Evolutionary conservation across 2,329 filamentous ascomycete genomes (phyloP), one percentile per base, ranked within the genome.

Genomic region (Penicillium sumatraense): DNA sequence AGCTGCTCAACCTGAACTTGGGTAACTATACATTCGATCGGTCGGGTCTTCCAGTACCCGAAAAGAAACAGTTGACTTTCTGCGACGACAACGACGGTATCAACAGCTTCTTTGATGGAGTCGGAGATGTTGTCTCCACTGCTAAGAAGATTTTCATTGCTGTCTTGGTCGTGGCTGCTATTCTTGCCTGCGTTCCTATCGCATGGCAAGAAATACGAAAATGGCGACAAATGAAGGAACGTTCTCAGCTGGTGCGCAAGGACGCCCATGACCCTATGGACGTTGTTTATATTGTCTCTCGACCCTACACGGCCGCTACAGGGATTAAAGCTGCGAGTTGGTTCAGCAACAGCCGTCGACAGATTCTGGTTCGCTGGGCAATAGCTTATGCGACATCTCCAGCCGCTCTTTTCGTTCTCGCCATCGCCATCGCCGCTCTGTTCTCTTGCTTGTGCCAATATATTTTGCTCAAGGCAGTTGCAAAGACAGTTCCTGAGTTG

Each of bases 341-440:
- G 54, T 86, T 93, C 75, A 72, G 71, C 59, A 84, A 83, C 76
- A 75, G 75, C 68, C 82, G 88, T 63, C 83, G 85, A 49, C 88
- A 91, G 72, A 84, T 90, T 42, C 81, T 96, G 38, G 82, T 87
- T 9, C 86, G 93, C 58, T 97, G 93, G 92, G 85, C 86, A 49
- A 80, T 95, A 59, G 90, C 93, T 8, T 97, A 97, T 70, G 87
- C 87, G n/a, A 96, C 92, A 0, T 92, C 92, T 0, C 77, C 89
- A 0, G 86, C 91, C 0, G 93, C 92, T 16, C 79, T 97, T n/a
- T 93, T 97, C 66, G 85, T 97, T 5, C 82, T 97, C 6, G 88
- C 89, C 5, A 85, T 97, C 36, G 93, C 89, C 9, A 68, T 96
- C 9, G 91, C 92, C 1, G 92, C 92, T 3, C 83, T 96, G 42